Evolutionary conservation across 2,329 filamentous ascomycete genomes (phyloP).

Genomic region (Fusarium pseudoanthophilum): DNA sequence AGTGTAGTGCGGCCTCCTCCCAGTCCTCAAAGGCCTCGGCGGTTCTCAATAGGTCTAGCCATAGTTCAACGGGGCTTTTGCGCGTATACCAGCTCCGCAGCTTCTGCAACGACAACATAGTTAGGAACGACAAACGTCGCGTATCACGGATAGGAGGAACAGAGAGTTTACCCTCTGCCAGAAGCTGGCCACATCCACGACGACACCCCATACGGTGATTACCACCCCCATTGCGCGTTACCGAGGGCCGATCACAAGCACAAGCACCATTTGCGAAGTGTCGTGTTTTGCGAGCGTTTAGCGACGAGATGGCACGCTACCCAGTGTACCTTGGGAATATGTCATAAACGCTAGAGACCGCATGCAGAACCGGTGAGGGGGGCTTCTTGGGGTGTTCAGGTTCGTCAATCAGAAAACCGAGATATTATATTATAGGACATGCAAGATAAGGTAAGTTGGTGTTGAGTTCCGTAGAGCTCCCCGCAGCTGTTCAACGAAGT

Average conservation of each 20-base stretch:
- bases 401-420: background rate
- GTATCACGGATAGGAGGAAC: constrained; percentile 6
- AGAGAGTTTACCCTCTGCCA: constrained; percentile 67
- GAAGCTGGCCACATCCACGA: constrained; percentile 70
- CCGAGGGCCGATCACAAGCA: constrained; percentile 50
- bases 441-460: constrained; percentile 25
- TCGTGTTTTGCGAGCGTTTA: constrained; percentile 17
- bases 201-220: constrained; percentile 65
- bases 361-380: constrained; percentile 19
- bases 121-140: constrained; percentile 16
- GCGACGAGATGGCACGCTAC: constrained; percentile 31
- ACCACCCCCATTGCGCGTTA: constrained; percentile 56
- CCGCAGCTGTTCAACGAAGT: constrained; percentile 40
- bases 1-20: constrained; percentile 82
- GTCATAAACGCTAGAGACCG: constrained; percentile 30
- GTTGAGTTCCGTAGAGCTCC: constrained; percentile 39
- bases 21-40: constrained; percentile 84
- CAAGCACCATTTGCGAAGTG: constrained; percentile 40
- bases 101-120: constrained; percentile 62
- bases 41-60: constrained; percentile 72
- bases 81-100: constrained; percentile 73
- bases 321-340: constrained; percentile 24
- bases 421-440: constrained; percentile 13
- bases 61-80: constrained; percentile 71
- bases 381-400: background rate